Evolutionary conservation across 257 asterid species (phyloP).

Genomic region (Gentiana straminea): DNA sequence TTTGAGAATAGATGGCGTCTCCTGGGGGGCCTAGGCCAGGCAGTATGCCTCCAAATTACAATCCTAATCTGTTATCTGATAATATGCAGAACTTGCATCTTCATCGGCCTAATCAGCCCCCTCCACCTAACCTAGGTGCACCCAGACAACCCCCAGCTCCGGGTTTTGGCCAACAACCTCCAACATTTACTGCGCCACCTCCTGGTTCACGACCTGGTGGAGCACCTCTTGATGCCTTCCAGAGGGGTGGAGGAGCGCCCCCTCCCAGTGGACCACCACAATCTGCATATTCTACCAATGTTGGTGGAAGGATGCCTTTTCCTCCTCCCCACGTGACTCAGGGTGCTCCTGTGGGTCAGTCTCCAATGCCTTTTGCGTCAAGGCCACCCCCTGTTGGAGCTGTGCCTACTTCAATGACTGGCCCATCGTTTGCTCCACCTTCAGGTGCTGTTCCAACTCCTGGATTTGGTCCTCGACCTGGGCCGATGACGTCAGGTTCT

Average conservation of each 20-base stretch:
- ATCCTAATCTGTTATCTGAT: slow-evolving; percentile 64
- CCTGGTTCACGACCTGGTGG: slow-evolving; percentile 54
- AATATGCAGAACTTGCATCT: slow-evolving; percentile 79
- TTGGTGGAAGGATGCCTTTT: slow-evolving; percentile 38
- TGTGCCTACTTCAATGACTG: slow-evolving; percentile 43
- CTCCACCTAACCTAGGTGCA: slow-evolving; percentile 32
- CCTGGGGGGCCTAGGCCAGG: slow-evolving; percentile 91
- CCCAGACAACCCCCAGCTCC: slow-evolving; percentile 68
- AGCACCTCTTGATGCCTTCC: slow-evolving; percentile 65
- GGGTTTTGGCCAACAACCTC: slow-evolving; percentile 76
- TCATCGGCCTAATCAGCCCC: slow-evolving; percentile 61
- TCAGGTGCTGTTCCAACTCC: slow-evolving; percentile 25
- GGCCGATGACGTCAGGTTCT: slow-evolving; percentile 39
- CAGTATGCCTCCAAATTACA: slow-evolving; percentile 63
- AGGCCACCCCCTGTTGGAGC: slow-evolving; percentile 78
- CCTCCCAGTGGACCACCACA: slow-evolving; percentile 57
- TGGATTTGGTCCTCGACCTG: slow-evolving; percentile 51
- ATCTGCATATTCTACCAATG: slow-evolving; percentile 39
- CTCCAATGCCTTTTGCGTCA: slow-evolving; percentile 50
- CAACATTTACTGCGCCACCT: slow-evolving; percentile 43
- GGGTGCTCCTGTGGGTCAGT: slow-evolving; percentile 22
- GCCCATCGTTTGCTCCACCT: slow-evolving; percentile 33
- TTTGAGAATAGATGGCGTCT: slow-evolving; percentile 57
- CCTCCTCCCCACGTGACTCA: slow-evolving; percentile 45
- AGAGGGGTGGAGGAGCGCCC: slow-evolving; percentile 53